These are phyloP conservation scores for Phyllosticta citribraziliensis DNA, from an alignment of 2,329 filamentous ascomycete species.

Conservation along the genomic window DNA sequence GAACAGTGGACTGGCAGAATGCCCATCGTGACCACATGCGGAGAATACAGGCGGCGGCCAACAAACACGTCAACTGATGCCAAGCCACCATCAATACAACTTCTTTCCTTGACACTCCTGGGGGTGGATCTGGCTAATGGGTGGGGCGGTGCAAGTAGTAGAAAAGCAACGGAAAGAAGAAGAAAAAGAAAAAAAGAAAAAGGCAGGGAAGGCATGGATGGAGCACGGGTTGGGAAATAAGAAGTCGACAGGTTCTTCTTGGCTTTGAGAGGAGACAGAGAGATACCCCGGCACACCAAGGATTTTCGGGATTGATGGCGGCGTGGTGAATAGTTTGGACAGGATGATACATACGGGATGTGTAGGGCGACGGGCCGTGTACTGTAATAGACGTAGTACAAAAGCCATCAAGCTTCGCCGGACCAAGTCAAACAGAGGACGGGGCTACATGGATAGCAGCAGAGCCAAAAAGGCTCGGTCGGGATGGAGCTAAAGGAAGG, in stretches of 20 bases:
- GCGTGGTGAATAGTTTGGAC: neutral
- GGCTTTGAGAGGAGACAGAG: neutral
- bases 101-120: neutral
- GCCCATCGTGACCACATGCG: constrained; percentile 71
- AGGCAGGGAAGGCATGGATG: neutral
- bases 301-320: neutral
- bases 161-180: neutral
- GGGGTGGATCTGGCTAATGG: neutral
- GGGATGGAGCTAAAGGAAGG: neutral
- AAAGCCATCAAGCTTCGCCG: neutral
- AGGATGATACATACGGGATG: neutral
- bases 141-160: neutral
- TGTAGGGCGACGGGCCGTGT: neutral
- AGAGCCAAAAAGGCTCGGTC: too few relatives aligned
- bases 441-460: too few relatives aligned
- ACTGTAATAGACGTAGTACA: neutral
- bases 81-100: neutral
- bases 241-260: neutral
- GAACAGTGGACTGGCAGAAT: constrained; percentile 62
- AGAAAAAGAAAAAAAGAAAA: neutral
- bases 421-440: neutral
- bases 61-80: constrained; percentile 1
- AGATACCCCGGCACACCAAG: neutral
- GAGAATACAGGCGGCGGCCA: constrained; percentile 58
- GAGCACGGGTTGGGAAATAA: neutral